Percentiles rank a stretch among this genome's conserved stretches.
These are phyloP conservation scores for Fonsecaea pugnacius DNA, from an alignment of 2,329 filamentous ascomycete genomes.

Conservation along the genomic window DNA sequence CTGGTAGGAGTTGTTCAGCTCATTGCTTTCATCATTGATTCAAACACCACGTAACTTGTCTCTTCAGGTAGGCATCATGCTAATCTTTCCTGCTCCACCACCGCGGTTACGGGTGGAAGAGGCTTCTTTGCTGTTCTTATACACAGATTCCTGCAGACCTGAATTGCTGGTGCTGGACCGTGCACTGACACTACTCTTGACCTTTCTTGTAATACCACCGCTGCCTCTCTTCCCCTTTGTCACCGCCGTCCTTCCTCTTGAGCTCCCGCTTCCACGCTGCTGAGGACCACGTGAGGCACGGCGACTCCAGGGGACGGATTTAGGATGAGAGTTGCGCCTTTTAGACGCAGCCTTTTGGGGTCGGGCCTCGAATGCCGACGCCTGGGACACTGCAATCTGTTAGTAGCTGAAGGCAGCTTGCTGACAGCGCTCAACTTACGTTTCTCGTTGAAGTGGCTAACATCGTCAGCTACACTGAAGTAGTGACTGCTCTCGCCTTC, in stretches of 20 bases:
- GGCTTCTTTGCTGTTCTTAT: constrained; percentile 21
- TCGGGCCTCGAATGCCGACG: constrained; percentile 24
- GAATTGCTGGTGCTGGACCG: constrained; percentile 22
- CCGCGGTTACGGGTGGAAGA: constrained; percentile 5
- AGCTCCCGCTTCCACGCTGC: constrained; percentile 22
- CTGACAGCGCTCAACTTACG: constrained; percentile 29
- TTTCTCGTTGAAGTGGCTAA: constrained; percentile 32
- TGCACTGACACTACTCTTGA: constrained; percentile 23
- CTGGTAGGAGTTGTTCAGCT: not conserved
- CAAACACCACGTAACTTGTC: not conserved
- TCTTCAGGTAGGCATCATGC: constrained; percentile 46
- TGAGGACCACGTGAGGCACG: constrained; percentile 15
- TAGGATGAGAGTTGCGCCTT: constrained; percentile 13
- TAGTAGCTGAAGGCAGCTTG: constrained; percentile 4
- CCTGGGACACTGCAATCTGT: constrained; percentile 33
- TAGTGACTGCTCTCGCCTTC: constrained; percentile 36
- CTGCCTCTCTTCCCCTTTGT: constrained; percentile 15
- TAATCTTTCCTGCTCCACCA: constrained; percentile 40
- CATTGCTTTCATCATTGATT: not conserved
- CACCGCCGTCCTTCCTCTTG: constrained; percentile 13
- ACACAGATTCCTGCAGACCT: constrained; percentile 12
- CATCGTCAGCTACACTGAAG: constrained; percentile 34
- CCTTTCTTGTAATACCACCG: constrained; percentile 22
- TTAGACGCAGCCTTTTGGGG: constrained; percentile 10
- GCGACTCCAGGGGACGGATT: constrained; percentile 13